A percentile compares a stretch with the other conserved stretches of the same genome.
Evolutionary conservation across 129 eudicot species (phyloP).

Genomic region (Daucus carota): DNA sequence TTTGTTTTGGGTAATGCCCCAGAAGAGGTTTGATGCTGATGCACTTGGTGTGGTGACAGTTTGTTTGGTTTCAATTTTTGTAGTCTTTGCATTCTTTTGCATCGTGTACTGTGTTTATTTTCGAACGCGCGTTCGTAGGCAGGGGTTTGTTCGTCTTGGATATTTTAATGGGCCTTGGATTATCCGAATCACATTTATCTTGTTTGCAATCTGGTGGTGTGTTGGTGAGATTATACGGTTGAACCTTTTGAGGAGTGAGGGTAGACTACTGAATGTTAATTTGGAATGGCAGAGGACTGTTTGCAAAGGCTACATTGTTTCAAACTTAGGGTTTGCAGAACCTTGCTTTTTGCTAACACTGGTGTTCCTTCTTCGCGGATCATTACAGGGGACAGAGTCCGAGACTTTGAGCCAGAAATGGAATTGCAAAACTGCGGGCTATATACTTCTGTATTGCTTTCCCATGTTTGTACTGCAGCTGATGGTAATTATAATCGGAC

Average conservation of each 20-base stretch:
- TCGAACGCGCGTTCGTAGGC: slow-evolving; percentile 52
- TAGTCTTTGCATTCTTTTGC: slow-evolving; percentile 61
- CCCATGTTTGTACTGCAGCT: slow-evolving; percentile 76
- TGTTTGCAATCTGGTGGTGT: slow-evolving; percentile 80
- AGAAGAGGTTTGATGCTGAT: slow-evolving; percentile 71
- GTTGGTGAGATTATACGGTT: slow-evolving; percentile 65
- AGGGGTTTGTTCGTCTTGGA: slow-evolving; percentile 41
- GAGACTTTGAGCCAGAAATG: slow-evolving; percentile 71
- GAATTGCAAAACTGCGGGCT: slow-evolving; percentile 66
- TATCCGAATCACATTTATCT: slow-evolving; percentile 50
- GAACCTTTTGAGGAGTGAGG: slow-evolving; percentile 58
- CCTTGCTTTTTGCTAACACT: slow-evolving; percentile 78
- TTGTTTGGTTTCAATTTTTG: slow-evolving; percentile 52
- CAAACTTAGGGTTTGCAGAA: slow-evolving; percentile 93
- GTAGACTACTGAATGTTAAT: slow-evolving; percentile 36
- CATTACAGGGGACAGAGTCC: slow-evolving; percentile 48
- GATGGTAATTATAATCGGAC: slow-evolving; percentile 52
- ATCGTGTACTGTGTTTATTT: slow-evolving; percentile 64
- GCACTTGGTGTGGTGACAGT: slow-evolving; percentile 98
- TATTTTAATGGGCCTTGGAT: slow-evolving; percentile 95
- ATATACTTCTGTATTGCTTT: slow-evolving; percentile 48
- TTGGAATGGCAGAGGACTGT: slow-evolving; percentile 67
- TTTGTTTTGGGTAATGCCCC: slow-evolving; percentile 8
- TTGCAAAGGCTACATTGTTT: slow-evolving; percentile 86
- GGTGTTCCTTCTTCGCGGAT: slow-evolving; percentile 75